These are phyloP conservation scores for Ceratocystis lukuohia DNA, from an alignment of 2,329 filamentous ascomycete genomes.

Conservation along the genomic window DNA sequence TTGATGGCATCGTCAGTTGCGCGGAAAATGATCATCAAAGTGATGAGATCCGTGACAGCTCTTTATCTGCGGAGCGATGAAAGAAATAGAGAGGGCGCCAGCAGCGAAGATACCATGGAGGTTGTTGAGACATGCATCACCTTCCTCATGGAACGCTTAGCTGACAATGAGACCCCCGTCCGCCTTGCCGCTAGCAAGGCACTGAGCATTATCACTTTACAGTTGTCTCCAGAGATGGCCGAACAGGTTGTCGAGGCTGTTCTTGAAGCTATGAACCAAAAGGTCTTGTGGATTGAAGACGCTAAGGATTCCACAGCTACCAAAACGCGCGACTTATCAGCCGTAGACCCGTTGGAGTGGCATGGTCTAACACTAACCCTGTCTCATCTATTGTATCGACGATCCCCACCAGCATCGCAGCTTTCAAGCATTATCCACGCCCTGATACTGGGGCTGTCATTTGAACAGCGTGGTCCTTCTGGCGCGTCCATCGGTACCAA, in stretches of 20 bases:
- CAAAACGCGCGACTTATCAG: slow-evolving; percentile 47
- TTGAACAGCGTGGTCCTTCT: slow-evolving; percentile 75
- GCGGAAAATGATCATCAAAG: slow-evolving; percentile 71
- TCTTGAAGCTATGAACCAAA: slow-evolving; percentile 51
- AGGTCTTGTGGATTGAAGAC: slow-evolving; percentile 39
- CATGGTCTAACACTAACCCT: slow-evolving; percentile 83
- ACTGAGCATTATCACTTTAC: slow-evolving; percentile 72
- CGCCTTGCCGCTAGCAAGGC: slow-evolving; percentile 85
- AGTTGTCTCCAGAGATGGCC: slow-evolving; percentile 67
- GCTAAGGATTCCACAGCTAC: slow-evolving; percentile 26
- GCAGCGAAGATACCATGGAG: slow-evolving; percentile 33
- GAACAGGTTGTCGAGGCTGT: slow-evolving; percentile 78
- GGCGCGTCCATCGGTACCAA: slow-evolving; percentile 80
- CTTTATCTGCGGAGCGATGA: slow-evolving; percentile 37
- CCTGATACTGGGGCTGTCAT: slow-evolving; percentile 65
- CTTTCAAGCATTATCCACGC: slow-evolving; percentile 63
- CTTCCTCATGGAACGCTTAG: slow-evolving; percentile 61
- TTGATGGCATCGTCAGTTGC: slow-evolving; percentile 64
- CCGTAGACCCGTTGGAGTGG: slow-evolving; percentile 74
- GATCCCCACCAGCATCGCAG: slow-evolving; percentile 58
- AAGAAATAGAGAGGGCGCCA: slow-evolving; percentile 31
- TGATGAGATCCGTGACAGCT: slow-evolving; percentile 60
- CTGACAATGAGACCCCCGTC: slow-evolving; percentile 83
- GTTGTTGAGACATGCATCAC: slow-evolving; percentile 71
- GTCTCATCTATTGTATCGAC: slow-evolving; percentile 72